Conservation (phyloP, 306 rosid species). For the Cucumis cinereus region DNA sequence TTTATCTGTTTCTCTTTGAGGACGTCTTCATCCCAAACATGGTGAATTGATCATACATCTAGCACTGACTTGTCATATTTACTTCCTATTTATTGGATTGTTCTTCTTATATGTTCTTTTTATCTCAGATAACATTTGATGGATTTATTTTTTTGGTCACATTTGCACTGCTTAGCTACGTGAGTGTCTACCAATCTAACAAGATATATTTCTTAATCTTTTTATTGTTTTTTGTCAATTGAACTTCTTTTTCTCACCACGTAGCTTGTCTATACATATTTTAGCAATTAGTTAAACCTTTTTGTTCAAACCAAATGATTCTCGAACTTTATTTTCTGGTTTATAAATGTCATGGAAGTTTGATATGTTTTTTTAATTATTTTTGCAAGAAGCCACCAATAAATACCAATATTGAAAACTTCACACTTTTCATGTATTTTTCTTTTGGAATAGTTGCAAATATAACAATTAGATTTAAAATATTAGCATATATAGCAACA, state of each 20-base stretch:
- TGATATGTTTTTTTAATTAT: neutral
- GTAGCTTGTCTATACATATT: neutral
- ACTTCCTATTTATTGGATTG: neutral
- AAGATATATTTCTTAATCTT: neutral
- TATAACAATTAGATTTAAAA: too few species aligned
- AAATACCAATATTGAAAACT: neutral
- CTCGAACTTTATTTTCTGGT: neutral
- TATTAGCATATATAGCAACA: too few species aligned
- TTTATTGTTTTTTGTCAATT: neutral
- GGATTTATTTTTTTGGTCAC: conserved; percentile 72
- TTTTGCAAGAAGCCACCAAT: neutral
- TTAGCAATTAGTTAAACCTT: neutral
- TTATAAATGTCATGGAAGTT: neutral
- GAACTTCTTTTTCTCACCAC: neutral
- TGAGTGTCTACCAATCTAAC: conserved; percentile 29
- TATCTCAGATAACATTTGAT: conserved; percentile 66
- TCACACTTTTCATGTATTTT: neutral
- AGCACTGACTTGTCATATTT: neutral
- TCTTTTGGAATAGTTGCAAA: too few species aligned
- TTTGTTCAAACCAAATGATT: neutral
- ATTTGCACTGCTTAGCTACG: conserved; percentile 83
- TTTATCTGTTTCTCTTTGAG: conserved; percentile 20
- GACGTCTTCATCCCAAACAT: conserved; percentile 65
- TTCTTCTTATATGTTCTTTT: conserved; percentile 18
- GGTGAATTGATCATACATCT: conserved; percentile 32